Evolutionary conservation across 208 protist species (phyloP).

Genomic region (Naegleria gruberi): DNA sequence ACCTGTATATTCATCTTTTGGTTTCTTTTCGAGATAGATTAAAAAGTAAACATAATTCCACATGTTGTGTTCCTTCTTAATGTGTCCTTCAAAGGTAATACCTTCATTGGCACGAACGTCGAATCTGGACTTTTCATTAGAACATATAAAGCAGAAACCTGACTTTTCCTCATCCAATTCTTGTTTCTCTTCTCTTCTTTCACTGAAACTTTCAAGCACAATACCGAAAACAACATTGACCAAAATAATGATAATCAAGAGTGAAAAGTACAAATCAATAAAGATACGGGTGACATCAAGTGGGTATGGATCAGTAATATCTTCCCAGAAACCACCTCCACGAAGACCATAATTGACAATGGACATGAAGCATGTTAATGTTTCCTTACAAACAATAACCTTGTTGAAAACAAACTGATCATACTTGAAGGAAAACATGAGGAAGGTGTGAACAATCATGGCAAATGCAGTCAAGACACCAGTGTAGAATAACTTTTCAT

Average conservation of each 20-base stretch:
- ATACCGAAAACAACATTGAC: conserved; percentile 64
- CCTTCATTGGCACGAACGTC: conserved; percentile 34
- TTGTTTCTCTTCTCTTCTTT: conserved; percentile 38
- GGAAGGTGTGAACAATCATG: background rate
- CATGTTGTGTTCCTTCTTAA: conserved; percentile 79
- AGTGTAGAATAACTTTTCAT: background rate
- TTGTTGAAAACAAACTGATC: background rate
- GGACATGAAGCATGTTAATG: background rate
- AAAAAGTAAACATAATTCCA: conserved; percentile 89
- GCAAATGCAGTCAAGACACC: background rate
- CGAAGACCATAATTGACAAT: background rate
- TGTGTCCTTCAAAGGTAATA: conserved; percentile 68
- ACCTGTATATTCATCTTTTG: conserved; percentile 61
- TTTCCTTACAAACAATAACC: background rate
- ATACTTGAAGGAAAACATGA: background rate
- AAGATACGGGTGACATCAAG: conserved; percentile 4
- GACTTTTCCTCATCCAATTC: conserved; percentile 35
- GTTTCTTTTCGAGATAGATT: conserved; percentile 65
- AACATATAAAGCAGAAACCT: conserved; percentile 58
- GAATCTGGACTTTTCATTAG: conserved; percentile 39
- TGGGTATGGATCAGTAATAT: conserved; percentile 3
- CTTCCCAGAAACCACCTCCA: conserved; percentile 17
- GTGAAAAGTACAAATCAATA: conserved; percentile 44
- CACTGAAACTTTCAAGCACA: conserved; percentile 52
- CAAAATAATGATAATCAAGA: conserved; percentile 52